Evolutionary conservation across 805 yeast species (phyloP), one percentile per base, ranked within the genome.

Genomic region (Candida michaelii): DNA sequence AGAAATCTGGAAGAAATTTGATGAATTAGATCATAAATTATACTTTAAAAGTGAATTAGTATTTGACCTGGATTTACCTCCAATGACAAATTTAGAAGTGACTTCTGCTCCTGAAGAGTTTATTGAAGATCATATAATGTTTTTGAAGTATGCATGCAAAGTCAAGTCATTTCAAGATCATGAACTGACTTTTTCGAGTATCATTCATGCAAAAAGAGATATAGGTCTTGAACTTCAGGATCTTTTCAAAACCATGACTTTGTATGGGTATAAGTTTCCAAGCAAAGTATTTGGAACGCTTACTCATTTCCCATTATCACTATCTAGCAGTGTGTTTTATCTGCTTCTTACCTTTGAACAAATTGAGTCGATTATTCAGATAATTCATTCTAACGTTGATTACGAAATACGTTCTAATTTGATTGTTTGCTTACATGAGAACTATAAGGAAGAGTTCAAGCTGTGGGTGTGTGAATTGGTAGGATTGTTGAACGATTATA

Each of bases 401-500:
- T 59, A 64, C 21, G 65, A 56, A 10, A 45, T 58, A 2, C 44
- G 73, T 16, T 48, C 64, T 3, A 46, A 45, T 27, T 37, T 67
- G 27, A 54, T 66, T 4, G 51, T 52, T 11, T 50, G 59, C 17
- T 50, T 65, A 7, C 40, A 32, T 18, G 23, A 8, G 13, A 42
- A 42, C 21, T 36, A 31, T 30, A 14, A 10, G 7, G 18, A 10
- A n/a, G 16, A 17, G 15, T 32, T 23, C 8, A n/a, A 24, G n/a
- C 9, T 11, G 4, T 15, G 10, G 12, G n/a, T 40, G 5, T 5
- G 31, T 19, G 44, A 34, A 1, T 4, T 61, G 23, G 32, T 74
- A 1, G 49, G 47, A 1, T 74, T 78, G 25, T 60, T 91, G 11
- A 82, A 83, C 47, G 97, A 90, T 53, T 89, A 89, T 58, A 79